Base-by-base conservation (phyloP, 805 yeast species). In the Pichia thaimueangensis region DNA sequence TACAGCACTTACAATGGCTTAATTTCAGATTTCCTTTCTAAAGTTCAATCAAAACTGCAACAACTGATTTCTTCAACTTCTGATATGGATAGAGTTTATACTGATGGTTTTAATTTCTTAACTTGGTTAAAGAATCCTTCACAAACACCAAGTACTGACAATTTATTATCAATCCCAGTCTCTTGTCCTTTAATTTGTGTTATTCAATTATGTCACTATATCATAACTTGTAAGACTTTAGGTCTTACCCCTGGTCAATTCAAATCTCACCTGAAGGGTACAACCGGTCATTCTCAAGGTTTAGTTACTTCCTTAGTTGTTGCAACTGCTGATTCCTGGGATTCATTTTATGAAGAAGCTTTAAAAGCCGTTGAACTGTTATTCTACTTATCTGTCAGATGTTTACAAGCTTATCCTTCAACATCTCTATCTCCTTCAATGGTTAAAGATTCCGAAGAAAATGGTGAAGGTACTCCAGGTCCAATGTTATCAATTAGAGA, bases 111-210 rank as follows among this genome's bases (percentile, higher is more conserved):
- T 52, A 88, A 91, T 63, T 73, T 93, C 52, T 67, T 88, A 56
- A 71, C 76, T 44, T 93, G 99, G 99, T 80, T 93, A 56, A 78
- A 78, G 52, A 71, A 77, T 54, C 88, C 93, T 48, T 88, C 84
- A 57, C 72, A 79, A 56, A 86, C 96, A 40, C 99, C 99, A 45
- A 86, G 86, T 58, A 78, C 71, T 55, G 95, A 88, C 63, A 89
- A 89, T 62, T 71, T 93, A 52, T 73, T 93, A 54, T 80, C 86
- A 19, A 95, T 91, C 37, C 96, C 97, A 43, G 87, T 93, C 34
- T 83, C 95, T 24, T 91, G 97, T 65, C 98, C 99, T n/a, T 74
- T 91, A 59, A 93, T 93, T 59, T 93, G 97, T 69, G 83, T 89
- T 42, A 88, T 91, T 60, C 99, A 93, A 70, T 74, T 93, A 59